Base-by-base conservation (phyloP, 257 asterid genomes). In the Henckelia pumila region DNA sequence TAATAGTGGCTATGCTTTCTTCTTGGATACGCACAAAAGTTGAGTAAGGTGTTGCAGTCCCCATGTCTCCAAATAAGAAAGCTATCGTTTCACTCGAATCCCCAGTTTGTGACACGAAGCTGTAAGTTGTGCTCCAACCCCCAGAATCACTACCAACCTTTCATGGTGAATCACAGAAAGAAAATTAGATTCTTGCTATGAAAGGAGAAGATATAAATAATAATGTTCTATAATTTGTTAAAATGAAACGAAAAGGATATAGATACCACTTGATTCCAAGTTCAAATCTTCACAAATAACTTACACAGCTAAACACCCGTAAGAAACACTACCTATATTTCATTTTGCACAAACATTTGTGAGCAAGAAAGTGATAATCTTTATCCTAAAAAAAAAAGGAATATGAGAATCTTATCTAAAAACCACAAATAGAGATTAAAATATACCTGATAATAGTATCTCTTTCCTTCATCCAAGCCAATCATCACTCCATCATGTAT, bases 1-100 rank as follows among this genome's bases (percentile, higher is more conserved):
- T 88, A 25, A 93, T 64, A 7, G 97, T 91, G 26, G 95, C 76
- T 64, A 79, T 68, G 76, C 97, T 93, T 70, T 93, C 97, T 2
- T 84, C 84, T 69, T 90, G 97, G 19, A 80, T 77, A 50, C 95
- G 95, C 59, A 74, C 76, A 71, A 82, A 93, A 13, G 97, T 86
- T 7, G 77, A 56, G 83, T 93, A 90, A 1, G 96, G 92, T 8
- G 97, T 85, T 24, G 92, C 87, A 67, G 97, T 88, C 65, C 99
- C 99, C 99, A 93, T 90, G 85, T 93, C 99, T 55, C 99, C 97
- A 61, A 85, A 88, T 61, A 93, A 79, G 85, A 93, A 93, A 33
- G 96, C 97, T 33, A 70, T 63, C 13, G 95, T 84, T 77, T 93
- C 96, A 16, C 71, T 74, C 1, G 88, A 73, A 62, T 85, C 84